These are phyloP conservation scores for Clarireedia homoeocarpa DNA, from an alignment of 2,329 filamentous ascomycete genomes.

Conservation along the genomic window DNA sequence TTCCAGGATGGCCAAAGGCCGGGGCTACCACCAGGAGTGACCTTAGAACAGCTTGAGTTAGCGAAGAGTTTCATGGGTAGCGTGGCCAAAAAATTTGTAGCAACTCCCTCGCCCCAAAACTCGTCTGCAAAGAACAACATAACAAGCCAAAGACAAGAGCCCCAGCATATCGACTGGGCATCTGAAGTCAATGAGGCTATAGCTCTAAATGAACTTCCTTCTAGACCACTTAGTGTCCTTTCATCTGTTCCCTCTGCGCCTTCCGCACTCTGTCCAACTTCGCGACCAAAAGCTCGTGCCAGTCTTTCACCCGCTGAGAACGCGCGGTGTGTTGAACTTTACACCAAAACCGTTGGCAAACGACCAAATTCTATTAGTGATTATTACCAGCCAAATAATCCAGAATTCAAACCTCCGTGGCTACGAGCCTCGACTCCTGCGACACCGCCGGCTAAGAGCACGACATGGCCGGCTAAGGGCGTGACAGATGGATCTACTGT, in stretches of 20 bases:
- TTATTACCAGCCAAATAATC: slow-evolving; percentile 22
- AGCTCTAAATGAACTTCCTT: background rate
- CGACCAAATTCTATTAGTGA: slow-evolving; percentile 11
- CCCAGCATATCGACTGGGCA: slow-evolving; percentile 14
- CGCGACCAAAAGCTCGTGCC: background rate
- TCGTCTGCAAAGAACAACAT: background rate
- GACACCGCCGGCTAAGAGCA: background rate
- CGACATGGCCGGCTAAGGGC: background rate
- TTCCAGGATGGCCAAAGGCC: background rate
- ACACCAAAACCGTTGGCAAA: slow-evolving; percentile 10
- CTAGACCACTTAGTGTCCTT: background rate
- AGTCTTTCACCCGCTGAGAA: background rate
- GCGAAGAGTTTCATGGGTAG: slow-evolving; percentile 16
- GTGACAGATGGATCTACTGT: background rate
- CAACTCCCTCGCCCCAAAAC: too few species aligned
- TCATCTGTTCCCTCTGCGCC: background rate
- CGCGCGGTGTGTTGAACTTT: slow-evolving; percentile 8
- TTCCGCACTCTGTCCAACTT: background rate
- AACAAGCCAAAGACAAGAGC: background rate
- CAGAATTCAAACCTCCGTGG: background rate
- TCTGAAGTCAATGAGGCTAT: slow-evolving; percentile 9
- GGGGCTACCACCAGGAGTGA: slow-evolving; percentile 12
- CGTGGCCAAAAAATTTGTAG: background rate
- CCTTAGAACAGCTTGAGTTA: slow-evolving; percentile 19
- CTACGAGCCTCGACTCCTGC: background rate